These are phyloP conservation scores for Alternaria solani DNA, from an alignment of 2,329 filamentous ascomycete genomes.

Conservation along the genomic window DNA sequence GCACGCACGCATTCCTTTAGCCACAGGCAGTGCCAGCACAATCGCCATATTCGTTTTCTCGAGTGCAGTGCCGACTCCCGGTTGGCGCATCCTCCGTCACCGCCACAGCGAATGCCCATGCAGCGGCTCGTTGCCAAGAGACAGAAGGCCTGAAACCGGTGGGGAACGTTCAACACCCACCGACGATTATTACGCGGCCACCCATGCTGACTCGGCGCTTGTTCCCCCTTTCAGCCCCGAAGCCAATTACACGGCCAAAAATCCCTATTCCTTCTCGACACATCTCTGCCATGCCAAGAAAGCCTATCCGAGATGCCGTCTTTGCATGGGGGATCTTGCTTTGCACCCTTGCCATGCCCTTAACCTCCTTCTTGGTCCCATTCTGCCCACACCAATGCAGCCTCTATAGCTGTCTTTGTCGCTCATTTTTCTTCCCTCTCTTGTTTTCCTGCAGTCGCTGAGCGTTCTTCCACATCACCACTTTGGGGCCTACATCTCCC, in stretches of 20 bases:
- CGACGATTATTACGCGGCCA: slow-evolving; percentile 42
- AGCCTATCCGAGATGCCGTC: slow-evolving; percentile 42
- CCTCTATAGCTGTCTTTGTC: slow-evolving; percentile 33
- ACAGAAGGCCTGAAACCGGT: slow-evolving; percentile 29
- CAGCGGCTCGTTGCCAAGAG: slow-evolving; percentile 29
- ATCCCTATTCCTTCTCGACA: slow-evolving; percentile 32
- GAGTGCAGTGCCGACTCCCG: neutral
- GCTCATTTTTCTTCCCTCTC: slow-evolving; percentile 27
- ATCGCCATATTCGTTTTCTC: neutral
- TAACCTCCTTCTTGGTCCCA: slow-evolving; percentile 34
- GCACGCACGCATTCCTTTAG: neutral
- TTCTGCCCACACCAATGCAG: slow-evolving; percentile 28
- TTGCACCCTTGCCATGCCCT: slow-evolving; percentile 35
- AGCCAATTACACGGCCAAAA: slow-evolving; percentile 30
- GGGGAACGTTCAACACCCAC: slow-evolving; percentile 29
- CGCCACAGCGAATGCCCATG: slow-evolving; percentile 14
- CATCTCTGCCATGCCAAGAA: slow-evolving; percentile 39
- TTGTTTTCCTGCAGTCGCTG: slow-evolving; percentile 11
- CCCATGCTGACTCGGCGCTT: slow-evolving; percentile 31
- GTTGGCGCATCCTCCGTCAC: slow-evolving; percentile 7
- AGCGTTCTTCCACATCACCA: slow-evolving; percentile 11
- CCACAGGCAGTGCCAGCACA: neutral
- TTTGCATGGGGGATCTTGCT: slow-evolving; percentile 43
- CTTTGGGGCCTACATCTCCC: slow-evolving; percentile 15
- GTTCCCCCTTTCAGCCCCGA: slow-evolving; percentile 28